phyloP scores from a whole-genome alignment of 768 basidiomycete species.

The Amanita pseudoporphyria region DNA sequence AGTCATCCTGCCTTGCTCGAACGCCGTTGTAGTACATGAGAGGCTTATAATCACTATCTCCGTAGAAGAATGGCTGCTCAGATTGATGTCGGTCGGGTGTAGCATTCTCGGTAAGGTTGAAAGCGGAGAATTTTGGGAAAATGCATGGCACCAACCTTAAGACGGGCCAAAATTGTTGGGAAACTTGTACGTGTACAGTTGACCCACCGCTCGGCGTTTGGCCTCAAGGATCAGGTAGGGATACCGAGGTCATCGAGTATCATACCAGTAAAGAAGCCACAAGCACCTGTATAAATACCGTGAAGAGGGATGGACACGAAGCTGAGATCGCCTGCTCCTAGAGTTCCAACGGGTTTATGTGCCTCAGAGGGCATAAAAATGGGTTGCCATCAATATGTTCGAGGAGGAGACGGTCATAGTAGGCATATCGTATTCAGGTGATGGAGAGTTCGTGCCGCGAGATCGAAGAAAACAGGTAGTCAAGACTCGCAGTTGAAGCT shows the following conservation, averaged over 20 bases:
- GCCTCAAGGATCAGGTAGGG: conserved; percentile 21
- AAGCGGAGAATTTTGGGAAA: conserved; percentile 23
- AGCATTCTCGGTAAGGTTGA: conserved; percentile 15
- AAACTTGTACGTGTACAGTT: conserved; percentile 21
- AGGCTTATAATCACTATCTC: neutral
- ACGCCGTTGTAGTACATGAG: neutral
- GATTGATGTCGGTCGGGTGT: conserved; percentile 3
- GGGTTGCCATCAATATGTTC: no score
- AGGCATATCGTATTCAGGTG: no score
- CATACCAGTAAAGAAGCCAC: no score
- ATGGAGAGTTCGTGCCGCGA: no score
- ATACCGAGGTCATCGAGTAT: no score
- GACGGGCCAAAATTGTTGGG: neutral
- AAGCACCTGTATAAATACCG: no score
- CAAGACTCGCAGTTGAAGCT: no score
- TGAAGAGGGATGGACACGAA: no score
- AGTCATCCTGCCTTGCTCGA: neutral
- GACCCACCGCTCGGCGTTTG: conserved; percentile 16
- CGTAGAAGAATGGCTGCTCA: neutral
- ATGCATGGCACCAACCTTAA: conserved; percentile 24
- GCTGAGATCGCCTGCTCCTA: no score
- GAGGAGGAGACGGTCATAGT: no score
- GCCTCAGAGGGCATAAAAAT: no score
- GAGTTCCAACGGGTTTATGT: neutral
- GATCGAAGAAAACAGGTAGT: no score